Evolutionary conservation across 176 grass and related monocot species (phyloP), one percentile per base, ranked within the genome.

Genomic region (Phyllostachys edulis): DNA sequence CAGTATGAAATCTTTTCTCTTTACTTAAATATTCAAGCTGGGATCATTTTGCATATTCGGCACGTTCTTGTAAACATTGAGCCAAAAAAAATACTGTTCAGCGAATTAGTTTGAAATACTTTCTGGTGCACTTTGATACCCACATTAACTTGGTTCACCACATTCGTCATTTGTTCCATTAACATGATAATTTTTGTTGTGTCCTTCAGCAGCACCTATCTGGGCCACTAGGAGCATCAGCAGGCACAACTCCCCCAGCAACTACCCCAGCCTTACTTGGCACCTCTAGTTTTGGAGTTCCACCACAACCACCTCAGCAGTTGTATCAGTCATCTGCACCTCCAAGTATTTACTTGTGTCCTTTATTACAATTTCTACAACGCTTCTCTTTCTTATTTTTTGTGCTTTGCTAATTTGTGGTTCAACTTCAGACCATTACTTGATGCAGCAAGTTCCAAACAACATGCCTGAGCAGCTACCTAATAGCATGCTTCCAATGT

Each of bases 391-490:
- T 82, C 14, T 55, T 81, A 54, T 38, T 49, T 63, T 64, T 73
- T 23, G 20, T 57, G 17, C 36, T 79, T 18, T 69, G 42, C 80
- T 90, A 88, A 86, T 69, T 83, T 76, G 17, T 85, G 88, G 23
- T 77, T 80, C 59, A 87, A 87, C 34, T 81, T 89, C 91, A 99
- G 96, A 88, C 47, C 93, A 86, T 80, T 92, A 90, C 74, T 90
- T 89, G 93, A 92, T 91, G 85, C 93, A 90, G 73, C 91, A 94
- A 77, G 37, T 72, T 83, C 89, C 85, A 72, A 91, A 77, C 66
- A 87, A 73, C 60, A 91, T 89, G 47, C 54, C 89, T 29, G 83
- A 87, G 76, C 93, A 98, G 79, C 55, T 84, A 69, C 88, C 89
- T 80, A 90, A 74, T 84, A 80, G 63, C 63, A 85, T 91, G 84